Evolutionary conservation across 2,329 filamentous ascomycete genomes (phyloP).

Genomic region (Cladosporium colombiae): DNA sequence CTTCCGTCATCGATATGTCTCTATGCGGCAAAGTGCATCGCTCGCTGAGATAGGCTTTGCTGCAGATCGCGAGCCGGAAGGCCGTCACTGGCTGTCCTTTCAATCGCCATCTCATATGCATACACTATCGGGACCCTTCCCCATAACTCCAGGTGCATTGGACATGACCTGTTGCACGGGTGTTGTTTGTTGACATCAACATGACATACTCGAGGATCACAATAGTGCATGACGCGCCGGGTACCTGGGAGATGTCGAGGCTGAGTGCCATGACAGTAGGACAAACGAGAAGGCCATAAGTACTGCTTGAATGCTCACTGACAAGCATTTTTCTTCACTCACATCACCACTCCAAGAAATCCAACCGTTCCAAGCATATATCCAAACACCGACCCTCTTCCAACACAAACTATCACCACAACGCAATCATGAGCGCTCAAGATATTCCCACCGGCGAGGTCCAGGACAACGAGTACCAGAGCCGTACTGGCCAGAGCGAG

Average conservation of each 20-base stretch:
- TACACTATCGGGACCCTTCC: constrained; percentile 3
- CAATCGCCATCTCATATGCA: background rate
- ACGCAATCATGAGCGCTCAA: constrained; percentile 18
- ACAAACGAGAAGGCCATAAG: constrained; percentile 3
- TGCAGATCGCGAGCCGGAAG: background rate
- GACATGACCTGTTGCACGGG: background rate
- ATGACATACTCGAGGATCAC: constrained; percentile 15
- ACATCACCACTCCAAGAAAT: background rate
- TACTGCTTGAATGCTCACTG: background rate
- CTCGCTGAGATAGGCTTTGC: background rate
- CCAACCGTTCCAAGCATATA: background rate
- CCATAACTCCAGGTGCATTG: constrained; percentile 3
- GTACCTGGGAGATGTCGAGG: background rate
- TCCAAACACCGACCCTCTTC: background rate
- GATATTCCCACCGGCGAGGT: constrained; percentile 38
- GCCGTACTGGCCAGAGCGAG: constrained; percentile 50
- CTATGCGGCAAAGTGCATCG: background rate
- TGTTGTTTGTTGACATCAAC: constrained; percentile 19
- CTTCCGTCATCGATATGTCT: background rate
- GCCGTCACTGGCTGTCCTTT: background rate
- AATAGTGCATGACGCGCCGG: constrained; percentile 15
- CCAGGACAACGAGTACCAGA: constrained; percentile 49
- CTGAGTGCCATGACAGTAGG: background rate
- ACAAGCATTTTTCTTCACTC: background rate
- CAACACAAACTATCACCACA: background rate